Base-by-base conservation (phyloP, 768 basidiomycete genomes). In the Mycena leptocephala region DNA sequence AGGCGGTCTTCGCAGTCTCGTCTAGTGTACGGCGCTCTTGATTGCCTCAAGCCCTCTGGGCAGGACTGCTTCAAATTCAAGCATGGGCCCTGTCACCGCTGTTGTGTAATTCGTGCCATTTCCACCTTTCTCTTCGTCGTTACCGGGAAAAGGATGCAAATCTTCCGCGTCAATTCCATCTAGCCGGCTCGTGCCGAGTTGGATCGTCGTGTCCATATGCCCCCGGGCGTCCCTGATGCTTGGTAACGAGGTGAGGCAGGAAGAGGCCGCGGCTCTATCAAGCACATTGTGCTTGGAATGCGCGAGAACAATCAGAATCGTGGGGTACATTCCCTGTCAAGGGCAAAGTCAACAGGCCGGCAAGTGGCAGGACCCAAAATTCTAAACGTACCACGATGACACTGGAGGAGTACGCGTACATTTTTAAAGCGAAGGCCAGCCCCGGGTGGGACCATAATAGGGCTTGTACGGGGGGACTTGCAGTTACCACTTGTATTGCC, bases 271-370 rank as follows among this genome's bases (percentile, higher is more conserved):
- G 33, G 58, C 71, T 20, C 33, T 72, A 35, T 61, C 72, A 10
- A 58, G 32, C 11, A 58, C 56, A 33, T 58, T 48, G 51, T 68
- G 72, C 28, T 68, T 74, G 64, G 72, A 74, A 43, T 58, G 13
- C 41, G 72, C 72, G 56, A 74, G 72, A 41, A 74, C 64, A 48
- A 74, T 51, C 18, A 74, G 41, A 33, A 74, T 33, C 5, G 72
- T 74, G 11, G 72, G 72, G 35, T 74, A 74, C 14, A 56, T 14
- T 51, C 64, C 68, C 68, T 70, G 32, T 1, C 37, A 61, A 59
- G 56, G 9, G 41, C 9, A 5, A 59, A 28, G 30, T 70, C 58
- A 61, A 35, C 28, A 32, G 35, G 51, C 35, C 33, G 30, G 32
- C 28, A 11, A 58, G n/a, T n/a, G n/a, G n/a, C n/a, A n/a, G n/a